Percentiles rank a stretch among this genome's conserved stretches.
phyloP scores from a whole-genome alignment of 345 rosid species.

The Excoecaria agallocha region DNA sequence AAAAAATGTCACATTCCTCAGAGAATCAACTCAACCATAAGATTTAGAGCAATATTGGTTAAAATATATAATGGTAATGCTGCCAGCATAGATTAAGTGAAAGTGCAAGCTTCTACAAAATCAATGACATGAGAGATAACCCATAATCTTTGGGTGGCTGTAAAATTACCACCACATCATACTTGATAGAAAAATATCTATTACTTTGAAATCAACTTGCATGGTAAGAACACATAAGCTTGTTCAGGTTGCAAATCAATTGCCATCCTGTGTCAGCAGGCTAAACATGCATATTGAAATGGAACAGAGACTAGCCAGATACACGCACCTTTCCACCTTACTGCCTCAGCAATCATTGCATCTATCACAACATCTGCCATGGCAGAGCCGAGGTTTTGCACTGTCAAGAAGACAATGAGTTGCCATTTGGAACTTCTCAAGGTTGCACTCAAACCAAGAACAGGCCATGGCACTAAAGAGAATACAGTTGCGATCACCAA shows the following conservation, averaged over 20 bases:
- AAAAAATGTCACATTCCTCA: background rate
- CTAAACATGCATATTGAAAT: background rate
- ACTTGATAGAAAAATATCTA: background rate
- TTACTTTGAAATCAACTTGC: background rate
- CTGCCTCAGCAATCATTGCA: slow-evolving; percentile 98
- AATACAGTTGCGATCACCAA: slow-evolving; percentile 67
- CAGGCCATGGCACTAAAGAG: slow-evolving; percentile 84
- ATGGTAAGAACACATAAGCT: background rate
- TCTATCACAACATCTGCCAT: slow-evolving; percentile 97
- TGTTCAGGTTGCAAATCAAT: background rate
- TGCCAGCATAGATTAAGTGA: background rate
- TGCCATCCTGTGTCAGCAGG: background rate
- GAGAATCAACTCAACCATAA: slow-evolving; percentile 3
- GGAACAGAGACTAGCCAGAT: background rate
- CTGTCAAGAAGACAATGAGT: slow-evolving; percentile 62
- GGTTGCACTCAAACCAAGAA: slow-evolving; percentile 57
- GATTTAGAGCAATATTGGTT: background rate
- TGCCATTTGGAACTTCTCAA: slow-evolving; percentile 59
- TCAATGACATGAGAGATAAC: background rate
- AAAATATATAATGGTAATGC: background rate
- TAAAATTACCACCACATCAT: background rate
- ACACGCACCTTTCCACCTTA: slow-evolving; percentile 62
- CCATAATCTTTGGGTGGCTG: background rate
- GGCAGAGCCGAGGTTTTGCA: slow-evolving; percentile 90
- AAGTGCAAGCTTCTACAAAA: background rate